Base-by-base conservation (phyloP, 2,329 filamentous ascomycete genomes). In the Ophiostoma pallidulum region DNA sequence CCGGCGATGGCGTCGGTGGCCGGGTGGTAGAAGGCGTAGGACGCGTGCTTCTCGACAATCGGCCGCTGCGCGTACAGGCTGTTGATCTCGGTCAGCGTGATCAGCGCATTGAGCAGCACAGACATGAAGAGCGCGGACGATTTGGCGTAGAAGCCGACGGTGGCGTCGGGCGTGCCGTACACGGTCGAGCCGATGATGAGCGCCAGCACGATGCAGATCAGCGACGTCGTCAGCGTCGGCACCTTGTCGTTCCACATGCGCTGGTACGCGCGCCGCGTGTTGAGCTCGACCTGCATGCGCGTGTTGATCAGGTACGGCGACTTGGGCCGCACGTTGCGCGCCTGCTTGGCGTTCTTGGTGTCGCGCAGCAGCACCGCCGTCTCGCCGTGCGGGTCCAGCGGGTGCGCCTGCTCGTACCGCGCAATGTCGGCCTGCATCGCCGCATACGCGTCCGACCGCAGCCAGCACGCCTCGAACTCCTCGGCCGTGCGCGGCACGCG, bases 21-120 rank as follows among this genome's bases (percentile, higher is more conserved):
- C 0, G 90, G 88, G 58, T 94, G 90, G 58, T 95, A 94, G 16
- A 95, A 73, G 20, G 89, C 88, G 61, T 94, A 95, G 49, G 84
- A 79, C 48, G 75, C 70, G 57, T 96, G 90, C 62, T 95, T 95
- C 61, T 95, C 88, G 50, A 96, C 86, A 56, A 95, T 94, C 1
- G 86, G 84, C 33, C 90, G 83, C 76, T 95, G 88, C 1, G 85
- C 78, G 61, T 92, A 96, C 8, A 95, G 74, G 0, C 85, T 89
- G 36, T 92, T 66, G 61, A 95, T 92, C 72, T 92, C 87, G 32
- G 91, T 74, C 44, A 84, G 83, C 61, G 80, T 85, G 54, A 82
- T 75, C 59, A 92, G 91, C 33, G 86, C 87, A 63, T 91, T 94
- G 69, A 92, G 80, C 52, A 95, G 71, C 58, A 89, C 80, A 54